phyloP scores from a whole-genome alignment of 495 filamentous ascomycete genomes.

The Penicillium cataractarum region DNA sequence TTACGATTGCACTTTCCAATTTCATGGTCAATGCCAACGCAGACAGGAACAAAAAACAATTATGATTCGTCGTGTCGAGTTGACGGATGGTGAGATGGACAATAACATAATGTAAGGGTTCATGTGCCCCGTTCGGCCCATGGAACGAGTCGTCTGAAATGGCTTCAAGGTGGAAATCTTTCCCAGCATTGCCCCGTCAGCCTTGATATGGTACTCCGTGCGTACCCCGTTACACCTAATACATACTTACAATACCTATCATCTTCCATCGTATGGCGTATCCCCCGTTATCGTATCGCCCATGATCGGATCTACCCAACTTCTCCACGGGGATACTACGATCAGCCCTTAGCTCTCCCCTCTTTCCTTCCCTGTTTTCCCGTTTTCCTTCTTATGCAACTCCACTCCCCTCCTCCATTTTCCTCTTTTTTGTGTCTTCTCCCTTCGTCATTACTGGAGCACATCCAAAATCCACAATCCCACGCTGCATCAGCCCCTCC shows the following conservation, averaged over 20 bases:
- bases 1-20: neutral
- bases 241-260: no score
- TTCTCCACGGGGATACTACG: slow-evolving; percentile 31
- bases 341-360: slow-evolving; percentile 32
- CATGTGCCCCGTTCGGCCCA: neutral
- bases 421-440: slow-evolving; percentile 14
- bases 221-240: neutral
- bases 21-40: neutral
- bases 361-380: slow-evolving; percentile 30
- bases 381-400: slow-evolving; percentile 26
- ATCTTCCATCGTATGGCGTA: neutral
- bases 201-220: no score
- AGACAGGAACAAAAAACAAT: neutral
- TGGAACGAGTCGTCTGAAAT: neutral
- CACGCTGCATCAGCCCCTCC: neutral
- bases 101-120: neutral
- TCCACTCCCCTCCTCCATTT: slow-evolving; percentile 20
- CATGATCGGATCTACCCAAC: slow-evolving; percentile 15
- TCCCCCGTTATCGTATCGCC: slow-evolving; percentile 21
- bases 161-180: neutral
- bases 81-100: neutral
- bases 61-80: neutral
- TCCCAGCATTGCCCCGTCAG: no score
- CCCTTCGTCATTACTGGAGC: neutral
- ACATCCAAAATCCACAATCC: slow-evolving; percentile 3